Evolutionary conservation across 805 yeast genomes (phyloP).

Genomic region (Lipomyces mesembrius): DNA sequence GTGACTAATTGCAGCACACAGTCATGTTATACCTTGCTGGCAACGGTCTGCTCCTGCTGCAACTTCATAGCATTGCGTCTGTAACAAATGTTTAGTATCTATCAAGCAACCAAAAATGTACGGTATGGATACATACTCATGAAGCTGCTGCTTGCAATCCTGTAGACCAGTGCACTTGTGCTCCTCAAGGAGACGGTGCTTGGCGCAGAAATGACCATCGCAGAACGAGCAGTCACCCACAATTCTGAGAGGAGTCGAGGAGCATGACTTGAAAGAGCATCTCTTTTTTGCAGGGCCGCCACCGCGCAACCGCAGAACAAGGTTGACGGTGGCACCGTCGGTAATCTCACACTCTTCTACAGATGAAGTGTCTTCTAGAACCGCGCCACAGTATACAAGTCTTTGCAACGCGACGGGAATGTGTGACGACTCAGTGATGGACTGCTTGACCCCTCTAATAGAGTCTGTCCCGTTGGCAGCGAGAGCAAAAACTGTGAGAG

Average conservation of each 20-base stretch:
- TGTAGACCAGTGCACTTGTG: conserved; percentile 80
- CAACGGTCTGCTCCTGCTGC: conserved; percentile 82
- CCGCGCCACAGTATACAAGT: conserved; percentile 81
- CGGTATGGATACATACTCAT: conserved; percentile 50
- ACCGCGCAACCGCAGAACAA: conserved; percentile 89
- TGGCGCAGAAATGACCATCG: conserved; percentile 81
- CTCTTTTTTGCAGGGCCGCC: conserved; percentile 66
- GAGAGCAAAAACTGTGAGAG: conserved; percentile 20
- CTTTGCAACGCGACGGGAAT: conserved; percentile 36
- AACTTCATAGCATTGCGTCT: conserved; percentile 77
- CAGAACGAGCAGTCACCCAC: conserved; percentile 87
- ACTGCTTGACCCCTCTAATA: conserved; percentile 24
- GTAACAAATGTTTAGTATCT: background rate
- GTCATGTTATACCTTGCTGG: conserved; percentile 59
- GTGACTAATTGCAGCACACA: background rate
- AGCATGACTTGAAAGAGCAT: conserved; percentile 60
- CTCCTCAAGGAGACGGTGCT: conserved; percentile 83
- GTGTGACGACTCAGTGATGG: conserved; percentile 20
- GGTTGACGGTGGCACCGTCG: conserved; percentile 82
- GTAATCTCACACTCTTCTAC: conserved; percentile 85
- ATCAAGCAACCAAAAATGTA: background rate
- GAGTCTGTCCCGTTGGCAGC: conserved; percentile 25
- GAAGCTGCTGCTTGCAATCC: conserved; percentile 79
- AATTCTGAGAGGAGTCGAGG: conserved; percentile 62
- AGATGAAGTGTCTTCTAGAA: conserved; percentile 84